Evolutionary conservation across 352 stramenopile species (phyloP), one percentile per base, ranked within the genome.

Genomic region (Phytophthora pisi): DNA sequence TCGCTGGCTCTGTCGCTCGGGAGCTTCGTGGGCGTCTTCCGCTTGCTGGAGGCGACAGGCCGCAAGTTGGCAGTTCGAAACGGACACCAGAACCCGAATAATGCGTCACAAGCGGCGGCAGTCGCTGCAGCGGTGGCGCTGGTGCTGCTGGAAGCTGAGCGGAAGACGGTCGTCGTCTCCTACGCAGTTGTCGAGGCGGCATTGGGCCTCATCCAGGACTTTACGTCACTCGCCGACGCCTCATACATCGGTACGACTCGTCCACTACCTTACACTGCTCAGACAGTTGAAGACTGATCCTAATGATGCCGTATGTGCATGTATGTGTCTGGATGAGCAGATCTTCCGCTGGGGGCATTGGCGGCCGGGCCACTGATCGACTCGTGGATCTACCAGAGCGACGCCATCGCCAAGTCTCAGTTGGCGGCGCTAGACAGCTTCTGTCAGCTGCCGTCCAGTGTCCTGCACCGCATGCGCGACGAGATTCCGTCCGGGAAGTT

Each of bases 1-100:
- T 77, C 79, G 2, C 61, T 92, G 10, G 82, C 81, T 18, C 53
- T 89, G 34, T 71, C 81, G 0, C 63, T 91, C 28, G 76, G 77
- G 7, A 76, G 72, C 54, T 89, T 91, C 49, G 77, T 90, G 13
- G 81, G 84, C 80, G 45, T 61, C 8, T 92, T 90, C 28, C 82
- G 84, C 1, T 16, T 92, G 13, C 50, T 90, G 9, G 84, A 88
- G 58, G 57, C 65, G 15, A 52, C 68, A 3, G 78, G 74, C 9
- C 66, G 66, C 30, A 61, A 70, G 18, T 38, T 20, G 13, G 62
- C 40, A 18, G 18, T 55, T 34, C 38, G 18, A 64, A 56, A 74
- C 52, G 47, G 65, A 63, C 53, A 60, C 13, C 34, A 42, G 11
- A 51, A 28, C 9, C 50, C 30, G 36, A 40, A 40, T 40, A 40